Conservation (phyloP, 2,329 filamentous ascomycete genomes). For the Diaporthe sp. region DNA sequence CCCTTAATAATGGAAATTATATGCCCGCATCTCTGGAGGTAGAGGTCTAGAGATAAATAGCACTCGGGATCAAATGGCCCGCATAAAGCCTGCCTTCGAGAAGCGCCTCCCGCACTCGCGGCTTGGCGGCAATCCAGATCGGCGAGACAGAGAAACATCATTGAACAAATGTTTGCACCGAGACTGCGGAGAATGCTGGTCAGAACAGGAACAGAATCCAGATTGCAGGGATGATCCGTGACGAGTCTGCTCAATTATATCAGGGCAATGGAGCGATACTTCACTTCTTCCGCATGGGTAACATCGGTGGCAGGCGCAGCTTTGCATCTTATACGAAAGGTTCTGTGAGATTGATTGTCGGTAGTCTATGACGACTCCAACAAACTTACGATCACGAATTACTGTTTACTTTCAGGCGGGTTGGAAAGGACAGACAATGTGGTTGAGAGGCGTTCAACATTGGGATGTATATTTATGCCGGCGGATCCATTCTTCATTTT, state of each 20-base stretch:
- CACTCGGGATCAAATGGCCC: conserved; percentile 7
- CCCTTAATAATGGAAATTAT: neutral
- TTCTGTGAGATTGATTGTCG: conserved; percentile 16
- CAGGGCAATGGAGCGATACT: neutral
- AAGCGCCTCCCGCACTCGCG: conserved; percentile 8
- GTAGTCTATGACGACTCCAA: conserved; percentile 19
- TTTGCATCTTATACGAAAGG: neutral
- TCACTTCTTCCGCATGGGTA: neutral
- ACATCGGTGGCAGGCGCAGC: conserved; percentile 8
- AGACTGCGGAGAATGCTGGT: conserved; percentile 10
- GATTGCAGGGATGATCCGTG: conserved; percentile 1
- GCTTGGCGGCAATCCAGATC: conserved; percentile 3
- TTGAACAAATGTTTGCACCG: neutral
- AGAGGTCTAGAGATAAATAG: neutral
- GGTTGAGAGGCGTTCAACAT: neutral
- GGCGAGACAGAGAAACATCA: neutral
- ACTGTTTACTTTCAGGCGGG: neutral
- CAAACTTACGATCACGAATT: neutral
- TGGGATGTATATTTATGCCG: neutral
- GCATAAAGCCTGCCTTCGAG: neutral
- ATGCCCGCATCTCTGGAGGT: neutral
- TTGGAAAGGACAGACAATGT: neutral
- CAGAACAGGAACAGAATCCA: neutral
- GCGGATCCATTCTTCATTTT: neutral
- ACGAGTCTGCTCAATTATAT: neutral